Conservation (phyloP, 768 basidiomycete species). For the Lentinula lateritia region DNA sequence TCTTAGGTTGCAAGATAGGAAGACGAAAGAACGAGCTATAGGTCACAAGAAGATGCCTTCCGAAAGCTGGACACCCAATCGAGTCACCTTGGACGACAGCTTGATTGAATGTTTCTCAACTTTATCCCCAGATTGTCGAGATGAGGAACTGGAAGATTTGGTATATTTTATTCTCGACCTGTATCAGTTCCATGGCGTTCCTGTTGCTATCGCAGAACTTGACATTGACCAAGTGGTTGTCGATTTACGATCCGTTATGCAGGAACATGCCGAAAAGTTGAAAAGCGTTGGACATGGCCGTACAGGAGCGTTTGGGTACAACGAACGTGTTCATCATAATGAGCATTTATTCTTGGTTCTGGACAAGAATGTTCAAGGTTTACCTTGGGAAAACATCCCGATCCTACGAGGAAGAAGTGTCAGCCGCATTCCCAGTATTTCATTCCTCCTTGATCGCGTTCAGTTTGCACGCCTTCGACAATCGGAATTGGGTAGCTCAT, state of each 20-base stretch:
- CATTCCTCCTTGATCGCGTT: constrained; percentile 84
- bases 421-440: constrained; percentile 86
- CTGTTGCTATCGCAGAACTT: constrained; percentile 84
- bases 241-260: constrained; percentile 72
- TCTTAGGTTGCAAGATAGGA: constrained; percentile 59
- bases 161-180: constrained; percentile 91
- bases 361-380: constrained; percentile 81
- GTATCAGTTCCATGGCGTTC: constrained; percentile 89
- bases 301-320: constrained; percentile 4
- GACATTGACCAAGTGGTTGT: constrained; percentile 88
- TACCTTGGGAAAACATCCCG: constrained; percentile 97
- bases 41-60: constrained; percentile 28
- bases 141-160: constrained; percentile 94
- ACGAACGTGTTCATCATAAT: constrained; percentile 27
- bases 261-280: constrained; percentile 52
- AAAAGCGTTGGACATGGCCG: constrained; percentile 15
- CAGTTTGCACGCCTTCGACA: constrained; percentile 45
- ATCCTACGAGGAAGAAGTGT: constrained; percentile 78
- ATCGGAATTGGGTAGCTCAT: constrained; percentile 18
- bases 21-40: constrained; percentile 32
- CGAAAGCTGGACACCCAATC: constrained; percentile 29
- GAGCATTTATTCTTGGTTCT: constrained; percentile 84
- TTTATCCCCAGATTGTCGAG: constrained; percentile 73
- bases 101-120: constrained; percentile 86
- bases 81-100: constrained; percentile 60